phyloP scores from a whole-genome alignment of 345 rosid genomes.

The Alliaria petiolata region DNA sequence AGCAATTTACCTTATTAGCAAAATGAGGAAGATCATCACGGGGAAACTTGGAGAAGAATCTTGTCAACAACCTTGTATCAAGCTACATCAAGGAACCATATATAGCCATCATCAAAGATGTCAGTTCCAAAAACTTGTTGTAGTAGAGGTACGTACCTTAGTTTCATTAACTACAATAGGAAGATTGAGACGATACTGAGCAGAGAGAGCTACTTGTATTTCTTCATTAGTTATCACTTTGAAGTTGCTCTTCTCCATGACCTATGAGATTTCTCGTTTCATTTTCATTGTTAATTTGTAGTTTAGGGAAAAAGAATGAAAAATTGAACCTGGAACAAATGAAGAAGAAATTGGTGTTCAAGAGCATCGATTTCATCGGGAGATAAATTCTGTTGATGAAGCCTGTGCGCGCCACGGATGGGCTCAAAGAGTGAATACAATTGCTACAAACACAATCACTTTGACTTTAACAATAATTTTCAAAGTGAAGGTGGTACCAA shows the following conservation, averaged over 20 bases:
- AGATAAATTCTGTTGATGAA: constrained; percentile 52
- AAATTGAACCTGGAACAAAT: constrained; percentile 45
- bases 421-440: constrained; percentile 72
- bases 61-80: constrained; percentile 53
- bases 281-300: not conserved
- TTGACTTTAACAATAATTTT: no score
- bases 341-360: constrained; percentile 51
- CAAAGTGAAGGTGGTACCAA: constrained; percentile 70
- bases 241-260: constrained; percentile 79
- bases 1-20: constrained; percentile 55
- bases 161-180: constrained; percentile 67
- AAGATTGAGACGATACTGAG: constrained; percentile 71
- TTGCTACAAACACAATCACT: constrained; percentile 40
- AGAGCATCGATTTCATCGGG: constrained; percentile 45
- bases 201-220: constrained; percentile 61
- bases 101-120: not conserved
- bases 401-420: constrained; percentile 45
- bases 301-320: not conserved
- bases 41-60: constrained; percentile 54
- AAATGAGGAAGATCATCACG: constrained; percentile 63
- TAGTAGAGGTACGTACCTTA: constrained; percentile 49
- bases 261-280: constrained; percentile 33
- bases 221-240: constrained; percentile 57
- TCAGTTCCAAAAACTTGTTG: not conserved
- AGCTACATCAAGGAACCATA: constrained; percentile 53